phyloP scores from a whole-genome alignment of 2,329 filamentous ascomycete species.

The Didymella segeticola region DNA sequence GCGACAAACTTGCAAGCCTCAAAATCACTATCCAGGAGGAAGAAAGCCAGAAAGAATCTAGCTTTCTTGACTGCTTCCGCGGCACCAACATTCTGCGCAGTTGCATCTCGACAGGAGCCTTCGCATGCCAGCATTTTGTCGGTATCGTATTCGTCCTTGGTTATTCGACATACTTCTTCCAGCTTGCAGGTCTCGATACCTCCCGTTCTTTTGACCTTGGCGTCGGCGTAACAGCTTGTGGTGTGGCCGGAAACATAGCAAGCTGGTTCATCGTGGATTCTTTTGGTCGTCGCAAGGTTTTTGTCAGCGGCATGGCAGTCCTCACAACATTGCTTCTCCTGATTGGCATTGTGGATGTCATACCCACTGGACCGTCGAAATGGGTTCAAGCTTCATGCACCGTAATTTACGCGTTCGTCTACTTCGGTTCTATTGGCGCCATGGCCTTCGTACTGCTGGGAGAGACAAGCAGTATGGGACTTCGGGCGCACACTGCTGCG shows the following conservation, averaged over 20 bases:
- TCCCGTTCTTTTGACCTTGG: conserved; percentile 48
- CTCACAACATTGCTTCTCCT: conserved; percentile 70
- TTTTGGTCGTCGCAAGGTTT: conserved; percentile 74
- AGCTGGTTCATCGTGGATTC: conserved; percentile 79
- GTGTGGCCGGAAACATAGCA: conserved; percentile 77
- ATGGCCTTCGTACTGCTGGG: conserved; percentile 85
- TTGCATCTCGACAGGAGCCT: conserved; percentile 63
- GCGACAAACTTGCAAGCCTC: conserved; percentile 57
- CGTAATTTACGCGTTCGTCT: conserved; percentile 63
- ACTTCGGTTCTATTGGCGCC: conserved; percentile 83
- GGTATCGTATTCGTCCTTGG: conserved; percentile 51
- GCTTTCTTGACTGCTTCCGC: conserved; percentile 80
- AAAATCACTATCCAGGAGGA: conserved; percentile 79
- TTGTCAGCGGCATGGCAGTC: conserved; percentile 64
- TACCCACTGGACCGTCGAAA: conserved; percentile 38
- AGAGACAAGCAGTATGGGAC: conserved; percentile 76
- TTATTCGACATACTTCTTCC: conserved; percentile 54
- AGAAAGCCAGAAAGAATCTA: conserved; percentile 68
- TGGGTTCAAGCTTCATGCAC: conserved; percentile 46
- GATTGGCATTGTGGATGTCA: conserved; percentile 78
- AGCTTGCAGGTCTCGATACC: conserved; percentile 48
- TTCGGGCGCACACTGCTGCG: conserved; percentile 88
- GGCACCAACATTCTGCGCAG: conserved; percentile 77
- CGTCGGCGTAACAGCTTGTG: conserved; percentile 62
- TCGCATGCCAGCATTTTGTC: conserved; percentile 51